Conservation (phyloP, 225 moss, liverwort and hornwort species). For the Straminergon stramineum region DNA sequence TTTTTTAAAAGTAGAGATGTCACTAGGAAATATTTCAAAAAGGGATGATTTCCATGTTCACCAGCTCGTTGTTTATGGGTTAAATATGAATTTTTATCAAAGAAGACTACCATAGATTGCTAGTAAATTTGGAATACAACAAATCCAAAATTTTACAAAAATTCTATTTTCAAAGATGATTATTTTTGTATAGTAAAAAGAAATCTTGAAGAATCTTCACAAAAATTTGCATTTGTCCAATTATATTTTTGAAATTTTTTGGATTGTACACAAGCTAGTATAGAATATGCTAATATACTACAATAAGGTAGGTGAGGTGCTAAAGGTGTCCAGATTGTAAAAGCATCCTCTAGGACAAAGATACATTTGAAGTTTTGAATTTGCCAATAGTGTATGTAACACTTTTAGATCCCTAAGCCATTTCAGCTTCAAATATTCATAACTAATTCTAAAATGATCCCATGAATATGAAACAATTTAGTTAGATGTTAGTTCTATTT, state of each 20-base stretch:
- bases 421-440: background rate
- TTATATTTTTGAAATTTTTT: background rate
- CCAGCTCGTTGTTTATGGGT: no score
- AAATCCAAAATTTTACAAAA: background rate
- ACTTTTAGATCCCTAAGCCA: background rate
- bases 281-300: fast-evolving
- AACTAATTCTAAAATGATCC: background rate
- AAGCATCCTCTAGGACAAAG: background rate
- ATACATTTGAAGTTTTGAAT: background rate
- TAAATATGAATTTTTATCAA: background rate
- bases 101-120: background rate
- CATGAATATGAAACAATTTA: background rate
- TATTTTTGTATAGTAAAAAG: background rate
- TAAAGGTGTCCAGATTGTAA: background rate
- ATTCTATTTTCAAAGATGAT: background rate
- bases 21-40: no score
- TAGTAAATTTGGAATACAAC: background rate
- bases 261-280: fast-evolving
- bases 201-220: background rate
- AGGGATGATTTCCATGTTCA: no score
- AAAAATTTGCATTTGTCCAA: fast-evolving
- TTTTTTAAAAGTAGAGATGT: no score
- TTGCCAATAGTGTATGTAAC: fast-evolving
- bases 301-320: fast-evolving
- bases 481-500: background rate